Evolutionary conservation across 768 basidiomycete genomes (phyloP), one percentile per base, ranked within the genome.

Genomic region (Suillus fuscotomentosus): DNA sequence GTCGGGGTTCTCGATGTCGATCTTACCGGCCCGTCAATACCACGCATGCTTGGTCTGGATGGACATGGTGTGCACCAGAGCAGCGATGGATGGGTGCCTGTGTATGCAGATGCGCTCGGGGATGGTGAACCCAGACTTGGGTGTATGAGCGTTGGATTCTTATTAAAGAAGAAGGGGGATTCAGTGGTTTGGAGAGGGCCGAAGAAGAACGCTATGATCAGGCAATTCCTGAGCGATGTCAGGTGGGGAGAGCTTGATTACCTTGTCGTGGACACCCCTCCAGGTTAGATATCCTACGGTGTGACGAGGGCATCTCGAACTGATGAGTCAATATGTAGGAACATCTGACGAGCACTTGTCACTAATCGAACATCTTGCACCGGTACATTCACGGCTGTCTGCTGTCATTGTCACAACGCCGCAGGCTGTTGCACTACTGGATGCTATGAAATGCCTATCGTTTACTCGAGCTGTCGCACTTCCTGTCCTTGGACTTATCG

Each of bases 301-400:
- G 31, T 42, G 13, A 17, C 41, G 64, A 61, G 17, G 43, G 63
- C 60, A 39, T 57, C 63, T 65, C 34, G 31, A 54, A 42, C 67
- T 65, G 50, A 65, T 69, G 31, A 31, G 73, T 71, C 47, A 69
- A 67, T 61, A 48, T 68, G 20, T 70, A 99, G 97, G 97, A 41
- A 99, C 97, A 47, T 99, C 97, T 24, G 97, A 99, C 79, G 97
- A 99, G 75, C 97, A 99, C 80, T 83, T 99, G 51, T 97, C 97
- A 42, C 82, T 99, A 56, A 81, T 99, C 67, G 96, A 98, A 71
- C 95, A 99, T 72, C 85, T 99, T 72, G 88, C 92, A 31, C 94
- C 95, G 0, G 82, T 93, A 20, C 91, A 90, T 71, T 80, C 86
- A 66, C 85, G 89, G 48, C 75, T 99, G 65, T 88, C 90, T 53